Base-by-base conservation (phyloP, 108 stramenopile species). In the Schizochytrium sp. region DNA sequence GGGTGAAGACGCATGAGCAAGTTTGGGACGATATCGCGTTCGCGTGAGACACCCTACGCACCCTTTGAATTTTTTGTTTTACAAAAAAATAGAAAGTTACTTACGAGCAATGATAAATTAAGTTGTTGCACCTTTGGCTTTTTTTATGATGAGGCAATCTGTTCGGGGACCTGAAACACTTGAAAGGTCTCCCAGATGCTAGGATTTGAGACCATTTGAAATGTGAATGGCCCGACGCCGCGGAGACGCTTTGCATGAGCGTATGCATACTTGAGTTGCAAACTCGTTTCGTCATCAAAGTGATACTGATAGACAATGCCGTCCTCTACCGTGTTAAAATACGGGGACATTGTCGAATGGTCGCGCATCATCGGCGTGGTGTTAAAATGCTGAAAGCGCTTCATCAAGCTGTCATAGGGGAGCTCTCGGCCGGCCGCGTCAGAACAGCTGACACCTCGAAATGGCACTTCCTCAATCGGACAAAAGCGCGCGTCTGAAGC, bases 401-500 rank as follows among this genome's bases (percentile, higher is more conserved):
- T 23, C 10, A 83, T 6, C 6, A 83, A 8, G 43, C 18, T 10
- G 12, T 47, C 48, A 53, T 83, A 83, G 12, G 44, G 16, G 12
- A 83, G 19, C 51, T 87, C 87, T 8, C 34, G 25, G 4, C 94
- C 93, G 29, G 93, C 94, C n/a, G 93, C 93, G 88, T 93, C 94
- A 41, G 88, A 88, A 69, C 94, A 94, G 53, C 91, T 91, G 5
- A 92, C 91, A 14, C 94, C 94, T n/a, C 94, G 92, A 87, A 93
- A 94, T 16, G 94, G 94, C 5, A 92, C 92, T 6, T 60, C 34
- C 5, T 28, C 14, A 10, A 94, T 93, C 21, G 89, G 88, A 87
- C 94, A 94, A 55, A 60, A 90, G 16, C 21, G 41, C 23, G 57
- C 89, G 5, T 71, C 44, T 18, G 45, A 5, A 5, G 45, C 72